Evolutionary conservation across 371 early-diverging fungal species (phyloP), one percentile per base, ranked within the genome.

Genomic region (Nosema muscidifuracis): DNA sequence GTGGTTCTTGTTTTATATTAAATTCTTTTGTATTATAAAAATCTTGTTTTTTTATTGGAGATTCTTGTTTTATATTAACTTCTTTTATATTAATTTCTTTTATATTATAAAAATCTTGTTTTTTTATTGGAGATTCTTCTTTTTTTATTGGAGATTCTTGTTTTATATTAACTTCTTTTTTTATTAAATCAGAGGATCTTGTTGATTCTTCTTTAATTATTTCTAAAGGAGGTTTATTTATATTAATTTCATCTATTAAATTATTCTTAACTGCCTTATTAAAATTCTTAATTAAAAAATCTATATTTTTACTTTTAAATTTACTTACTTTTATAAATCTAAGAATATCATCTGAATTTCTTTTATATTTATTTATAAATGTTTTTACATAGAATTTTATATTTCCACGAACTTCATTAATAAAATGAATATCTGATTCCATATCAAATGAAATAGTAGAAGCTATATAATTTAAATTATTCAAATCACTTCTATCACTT

Each of bases 401-500:
- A 44, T 71, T 63, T 0, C 13, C 18, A 38, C 55, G 28, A 24
- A 34, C 57, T 10, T 53, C 31, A 12, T 43, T 34, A 3, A 71
- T 33, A 57, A 71, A 71, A 24, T 64, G 22, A 53, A 71, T 56
- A 55, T 71, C 60, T 57, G 61, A 47, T 38, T 71, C 72, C 1
- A 71, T 26, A 18, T 71, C 72, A 26, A 20, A 38, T 34, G 65
- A 50, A 56, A 71, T 53, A 34, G 38, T 30, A 18, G 72, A 61
- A 64, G 60, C 22, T 2, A 63, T 38, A 56, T 30, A 42, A 53
- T 60, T 38, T 28, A 30, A 40, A 7, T 9, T 7, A 15, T 7
- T 7, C 15, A 40, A 40, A 4, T 4, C 18, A 47, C 6, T 10
- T 4, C n/a, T 47, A 22, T 56, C 56, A 13, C 18, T 9, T 6